Percentiles rank a stretch among this genome's conserved stretches.
phyloP scores from a whole-genome alignment of 2,329 filamentous ascomycete genomes.

The Venturia asperata region DNA sequence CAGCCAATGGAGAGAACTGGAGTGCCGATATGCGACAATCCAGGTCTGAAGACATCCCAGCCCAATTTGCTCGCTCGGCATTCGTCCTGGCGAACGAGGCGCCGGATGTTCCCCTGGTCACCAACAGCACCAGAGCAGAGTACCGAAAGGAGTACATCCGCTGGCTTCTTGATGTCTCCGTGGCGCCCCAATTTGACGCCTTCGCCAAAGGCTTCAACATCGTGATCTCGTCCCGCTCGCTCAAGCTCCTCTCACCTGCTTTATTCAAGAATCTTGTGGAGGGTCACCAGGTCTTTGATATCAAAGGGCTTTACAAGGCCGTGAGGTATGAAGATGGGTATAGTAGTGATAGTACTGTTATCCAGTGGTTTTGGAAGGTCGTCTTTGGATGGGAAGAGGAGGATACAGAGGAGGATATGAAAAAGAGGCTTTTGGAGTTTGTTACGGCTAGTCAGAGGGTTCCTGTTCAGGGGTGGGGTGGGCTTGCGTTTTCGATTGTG shows the following conservation, averaged over 20 bases:
- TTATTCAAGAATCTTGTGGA: constrained; percentile 74
- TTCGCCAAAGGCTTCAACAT: constrained; percentile 75
- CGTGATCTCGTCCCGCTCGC: constrained; percentile 62
- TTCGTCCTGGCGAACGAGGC: not conserved
- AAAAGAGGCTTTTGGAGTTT: constrained; percentile 76
- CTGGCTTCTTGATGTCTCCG: constrained; percentile 72
- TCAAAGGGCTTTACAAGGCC: constrained; percentile 57
- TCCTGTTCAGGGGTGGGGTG: constrained; percentile 76
- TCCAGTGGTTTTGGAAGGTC: constrained; percentile 78
- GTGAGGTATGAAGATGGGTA: constrained; percentile 76
- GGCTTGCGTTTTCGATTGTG: constrained; percentile 77
- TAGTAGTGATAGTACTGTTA: constrained; percentile 58
- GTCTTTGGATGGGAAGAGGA: constrained; percentile 54
- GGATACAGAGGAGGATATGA: constrained; percentile 54
- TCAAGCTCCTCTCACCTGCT: constrained; percentile 40
- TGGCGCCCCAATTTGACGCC: constrained; percentile 69
- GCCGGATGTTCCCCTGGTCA: constrained; percentile 60
- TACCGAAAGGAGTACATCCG: constrained; percentile 81
- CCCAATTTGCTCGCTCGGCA: not conserved
- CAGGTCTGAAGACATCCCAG: not conserved
- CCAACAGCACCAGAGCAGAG: constrained; percentile 65
- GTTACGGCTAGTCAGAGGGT: constrained; percentile 89
- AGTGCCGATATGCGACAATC: constrained; percentile 47
- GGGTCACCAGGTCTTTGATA: constrained; percentile 73
- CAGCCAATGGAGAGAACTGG: constrained; percentile 47